Evolutionary conservation across 2,329 filamentous ascomycete species (phyloP).

Genomic region (Dryadomyces quercus-mongolicae): DNA sequence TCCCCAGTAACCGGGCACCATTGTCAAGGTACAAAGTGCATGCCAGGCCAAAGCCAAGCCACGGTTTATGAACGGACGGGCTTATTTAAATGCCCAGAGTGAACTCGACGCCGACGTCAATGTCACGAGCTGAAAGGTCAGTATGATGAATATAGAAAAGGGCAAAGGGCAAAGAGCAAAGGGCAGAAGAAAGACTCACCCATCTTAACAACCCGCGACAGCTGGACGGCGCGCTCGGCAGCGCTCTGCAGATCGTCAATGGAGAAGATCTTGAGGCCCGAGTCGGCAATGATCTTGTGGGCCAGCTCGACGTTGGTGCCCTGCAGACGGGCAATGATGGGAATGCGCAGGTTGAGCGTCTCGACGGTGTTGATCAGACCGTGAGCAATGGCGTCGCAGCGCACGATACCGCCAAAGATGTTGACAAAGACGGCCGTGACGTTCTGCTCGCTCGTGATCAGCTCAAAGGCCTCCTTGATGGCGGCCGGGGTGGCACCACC

Average conservation of each 20-base stretch:
- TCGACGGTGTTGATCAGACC: constrained; percentile 92
- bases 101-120: constrained; percentile 95
- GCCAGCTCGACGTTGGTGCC: constrained; percentile 97
- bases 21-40: too few relatives aligned
- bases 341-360: constrained; percentile 89
- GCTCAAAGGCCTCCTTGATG: constrained; percentile 94
- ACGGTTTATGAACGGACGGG: too few relatives aligned
- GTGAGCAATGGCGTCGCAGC: constrained; percentile 93
- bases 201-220: constrained; percentile 99
- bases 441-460: constrained; percentile 97
- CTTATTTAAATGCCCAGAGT: constrained; percentile 69
- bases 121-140: constrained; percentile 60
- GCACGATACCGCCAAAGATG: constrained; percentile 98
- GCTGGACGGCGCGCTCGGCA: constrained; percentile 95
- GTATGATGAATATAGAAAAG: constrained; percentile 8
- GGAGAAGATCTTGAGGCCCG: constrained; percentile 98
- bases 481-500: constrained; percentile 93
- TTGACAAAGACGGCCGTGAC: constrained; percentile 99
- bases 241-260: constrained; percentile 96
- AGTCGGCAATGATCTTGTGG: constrained; percentile 88
- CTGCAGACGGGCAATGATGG: constrained; percentile 93
- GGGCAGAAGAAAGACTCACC: constrained; percentile 40
- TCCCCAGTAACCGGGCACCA: too few relatives aligned
- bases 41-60: too few relatives aligned
- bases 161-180: not conserved